A percentile compares a stretch with the other conserved stretches of the same genome.
phyloP scores from a whole-genome alignment of 1,284 basidiomycete genomes.

The Kwoniella shivajii region DNA sequence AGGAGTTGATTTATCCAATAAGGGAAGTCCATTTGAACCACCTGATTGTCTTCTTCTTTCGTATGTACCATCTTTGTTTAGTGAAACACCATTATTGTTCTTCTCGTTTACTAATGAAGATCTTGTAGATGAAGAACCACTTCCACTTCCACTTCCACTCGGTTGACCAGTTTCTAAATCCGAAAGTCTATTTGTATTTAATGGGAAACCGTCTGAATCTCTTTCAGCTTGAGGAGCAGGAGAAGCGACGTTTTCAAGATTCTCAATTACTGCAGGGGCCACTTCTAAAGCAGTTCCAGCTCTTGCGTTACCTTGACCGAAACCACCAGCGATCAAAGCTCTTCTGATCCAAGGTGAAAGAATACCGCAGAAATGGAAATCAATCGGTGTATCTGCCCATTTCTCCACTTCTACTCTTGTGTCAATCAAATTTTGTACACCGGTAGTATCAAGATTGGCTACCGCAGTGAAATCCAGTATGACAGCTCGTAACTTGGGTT shows the following conservation, averaged over 20 bases:
- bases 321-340: conserved; percentile 82
- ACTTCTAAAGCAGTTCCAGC: conserved; percentile 63
- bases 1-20: conserved; percentile 48
- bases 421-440: conserved; percentile 88
- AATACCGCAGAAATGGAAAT: conserved; percentile 65
- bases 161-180: conserved; percentile 19
- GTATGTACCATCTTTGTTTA: conserved; percentile 5
- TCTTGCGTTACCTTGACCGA: conserved; percentile 61
- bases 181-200: conserved; percentile 11
- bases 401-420: conserved; percentile 81
- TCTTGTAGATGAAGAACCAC: conserved; percentile 2
- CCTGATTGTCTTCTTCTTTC: neutral
- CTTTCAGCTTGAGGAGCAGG: conserved; percentile 12
- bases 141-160: neutral
- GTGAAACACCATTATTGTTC: conserved; percentile 11
- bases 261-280: conserved; percentile 60
- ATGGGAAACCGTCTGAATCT: conserved; percentile 13
- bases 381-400: conserved; percentile 78
- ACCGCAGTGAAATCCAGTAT: conserved; percentile 90
- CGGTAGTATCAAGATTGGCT: conserved; percentile 66
- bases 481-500: conserved; percentile 76
- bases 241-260: conserved; percentile 57
- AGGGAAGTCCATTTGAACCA: conserved; percentile 29
- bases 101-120: conserved; percentile 14
- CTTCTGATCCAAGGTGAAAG: conserved; percentile 93